Evolutionary conservation across 176 grass and related monocot genomes (phyloP).

Genomic region (Bromus sterilis): DNA sequence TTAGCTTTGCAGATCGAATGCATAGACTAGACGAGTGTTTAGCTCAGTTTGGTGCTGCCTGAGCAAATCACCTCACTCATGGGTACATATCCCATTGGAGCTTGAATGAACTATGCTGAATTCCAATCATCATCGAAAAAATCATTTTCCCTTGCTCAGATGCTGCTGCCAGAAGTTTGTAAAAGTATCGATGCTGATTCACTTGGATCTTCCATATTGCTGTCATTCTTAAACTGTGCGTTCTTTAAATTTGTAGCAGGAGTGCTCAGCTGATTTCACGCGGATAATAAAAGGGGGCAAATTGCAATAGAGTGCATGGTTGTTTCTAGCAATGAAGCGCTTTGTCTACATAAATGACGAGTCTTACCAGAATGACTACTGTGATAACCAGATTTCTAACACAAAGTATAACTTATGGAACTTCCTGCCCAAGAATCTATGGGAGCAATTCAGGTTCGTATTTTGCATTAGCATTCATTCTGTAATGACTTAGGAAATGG

Average conservation of each 20-base stretch:
- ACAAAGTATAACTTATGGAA: slow-evolving; percentile 87
- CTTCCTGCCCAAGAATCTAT: slow-evolving; percentile 92
- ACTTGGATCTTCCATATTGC: background rate
- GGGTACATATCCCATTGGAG: background rate
- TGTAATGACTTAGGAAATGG: background rate
- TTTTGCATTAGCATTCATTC: background rate
- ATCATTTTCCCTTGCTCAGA: background rate
- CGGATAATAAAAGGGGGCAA: slow-evolving; percentile 7
- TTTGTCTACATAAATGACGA: slow-evolving; percentile 98
- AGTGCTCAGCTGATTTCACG: background rate
- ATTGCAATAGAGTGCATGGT: slow-evolving; percentile 19
- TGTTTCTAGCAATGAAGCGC: slow-evolving; percentile 66
- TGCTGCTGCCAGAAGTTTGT: background rate
- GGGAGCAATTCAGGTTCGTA: slow-evolving; percentile 90
- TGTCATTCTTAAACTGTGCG: background rate
- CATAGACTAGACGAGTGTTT: background rate
- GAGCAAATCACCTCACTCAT: background rate
- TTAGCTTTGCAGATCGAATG: background rate
- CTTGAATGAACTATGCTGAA: background rate
- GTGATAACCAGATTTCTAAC: slow-evolving; percentile 79
- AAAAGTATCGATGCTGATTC: slow-evolving; percentile 1
- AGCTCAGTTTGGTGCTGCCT: background rate
- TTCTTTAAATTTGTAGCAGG: background rate
- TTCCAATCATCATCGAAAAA: background rate
- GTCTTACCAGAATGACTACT: slow-evolving; percentile 68